phyloP scores from a whole-genome alignment of 2,329 filamentous ascomycete genomes.

The Ploettnerulaceae sp. region DNA sequence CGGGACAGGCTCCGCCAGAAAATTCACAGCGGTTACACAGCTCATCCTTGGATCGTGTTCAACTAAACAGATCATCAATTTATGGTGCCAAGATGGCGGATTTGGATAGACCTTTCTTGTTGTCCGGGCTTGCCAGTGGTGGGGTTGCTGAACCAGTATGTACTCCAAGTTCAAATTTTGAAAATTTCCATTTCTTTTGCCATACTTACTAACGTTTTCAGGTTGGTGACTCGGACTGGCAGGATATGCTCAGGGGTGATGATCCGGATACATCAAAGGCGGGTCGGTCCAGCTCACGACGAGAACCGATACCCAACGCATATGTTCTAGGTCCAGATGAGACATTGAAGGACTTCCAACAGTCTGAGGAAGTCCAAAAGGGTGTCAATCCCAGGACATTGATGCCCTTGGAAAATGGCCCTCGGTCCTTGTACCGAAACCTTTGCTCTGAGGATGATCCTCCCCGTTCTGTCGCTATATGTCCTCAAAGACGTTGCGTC shows the following conservation, averaged over 20 bases:
- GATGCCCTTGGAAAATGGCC: conserved; percentile 34
- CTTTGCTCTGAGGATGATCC: conserved; percentile 58
- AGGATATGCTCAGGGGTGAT: conserved; percentile 19
- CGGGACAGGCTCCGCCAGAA: not conserved
- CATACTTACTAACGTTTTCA: not conserved
- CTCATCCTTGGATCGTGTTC: no score
- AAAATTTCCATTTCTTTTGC: no score
- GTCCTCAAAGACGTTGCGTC: conserved; percentile 58
- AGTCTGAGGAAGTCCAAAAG: not conserved
- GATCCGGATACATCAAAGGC: conserved; percentile 1
- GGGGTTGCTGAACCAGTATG: not conserved
- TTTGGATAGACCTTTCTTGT: conserved; percentile 21
- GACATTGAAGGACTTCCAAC: conserved; percentile 1
- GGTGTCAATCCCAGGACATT: not conserved
- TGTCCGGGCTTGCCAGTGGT: conserved; percentile 23
- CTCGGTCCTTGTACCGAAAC: conserved; percentile 38
- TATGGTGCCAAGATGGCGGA: conserved; percentile 7
- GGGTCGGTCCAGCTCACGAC: not conserved
- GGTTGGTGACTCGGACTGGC: conserved; percentile 11
- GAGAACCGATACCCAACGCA: not conserved
- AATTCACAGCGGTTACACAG: not conserved
- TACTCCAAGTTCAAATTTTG: not conserved
- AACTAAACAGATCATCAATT: no score
- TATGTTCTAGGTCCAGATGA: not conserved
- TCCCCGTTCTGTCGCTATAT: conserved; percentile 60